Conservation (phyloP, 2,329 filamentous ascomycete species). For the Microthyrium microscopicum region DNA sequence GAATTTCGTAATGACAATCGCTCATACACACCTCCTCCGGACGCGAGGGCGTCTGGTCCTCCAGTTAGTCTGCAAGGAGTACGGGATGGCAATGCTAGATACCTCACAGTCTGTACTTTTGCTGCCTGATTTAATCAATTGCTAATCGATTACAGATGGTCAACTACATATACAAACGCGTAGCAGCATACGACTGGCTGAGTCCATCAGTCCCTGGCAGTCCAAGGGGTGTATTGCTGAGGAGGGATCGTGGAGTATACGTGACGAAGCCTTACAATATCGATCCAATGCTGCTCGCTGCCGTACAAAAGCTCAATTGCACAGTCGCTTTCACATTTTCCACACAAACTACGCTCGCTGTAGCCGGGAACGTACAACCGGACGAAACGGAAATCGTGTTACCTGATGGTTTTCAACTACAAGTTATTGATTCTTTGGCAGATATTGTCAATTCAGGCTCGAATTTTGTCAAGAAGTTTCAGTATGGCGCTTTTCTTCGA, state of each 20-base stretch:
- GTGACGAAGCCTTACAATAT: slow-evolving; percentile 25
- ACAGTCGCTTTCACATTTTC: slow-evolving; percentile 33
- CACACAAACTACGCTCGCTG: slow-evolving; percentile 29
- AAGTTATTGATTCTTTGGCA: slow-evolving; percentile 28
- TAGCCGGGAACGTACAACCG: slow-evolving; percentile 24
- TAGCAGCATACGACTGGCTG: slow-evolving; percentile 1
- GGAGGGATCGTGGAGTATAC: slow-evolving; percentile 18
- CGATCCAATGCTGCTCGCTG: slow-evolving; percentile 22
- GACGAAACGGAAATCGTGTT: slow-evolving; percentile 26
- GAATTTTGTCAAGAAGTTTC: slow-evolving; percentile 20
- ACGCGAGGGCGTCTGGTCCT: too few relatives aligned
- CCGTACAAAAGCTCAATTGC: slow-evolving; percentile 29
- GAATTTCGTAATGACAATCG: too few relatives aligned
- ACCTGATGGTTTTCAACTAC: slow-evolving; percentile 24
- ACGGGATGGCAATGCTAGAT: too few relatives aligned
- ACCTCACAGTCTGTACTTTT: too few relatives aligned
- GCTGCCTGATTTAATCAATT: too few relatives aligned
- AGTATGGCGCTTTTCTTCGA: slow-evolving; percentile 25
- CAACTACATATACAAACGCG: slow-evolving; percentile 2
- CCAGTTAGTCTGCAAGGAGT: too few relatives aligned
- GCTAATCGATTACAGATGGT: too few relatives aligned
- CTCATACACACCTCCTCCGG: too few relatives aligned
- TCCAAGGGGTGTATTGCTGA: slow-evolving; percentile 3
- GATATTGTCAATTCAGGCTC: slow-evolving; percentile 18
- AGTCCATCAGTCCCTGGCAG: not conserved